Conservation (phyloP, 495 filamentous ascomycete species). For the Neurospora tetraspora region DNA sequence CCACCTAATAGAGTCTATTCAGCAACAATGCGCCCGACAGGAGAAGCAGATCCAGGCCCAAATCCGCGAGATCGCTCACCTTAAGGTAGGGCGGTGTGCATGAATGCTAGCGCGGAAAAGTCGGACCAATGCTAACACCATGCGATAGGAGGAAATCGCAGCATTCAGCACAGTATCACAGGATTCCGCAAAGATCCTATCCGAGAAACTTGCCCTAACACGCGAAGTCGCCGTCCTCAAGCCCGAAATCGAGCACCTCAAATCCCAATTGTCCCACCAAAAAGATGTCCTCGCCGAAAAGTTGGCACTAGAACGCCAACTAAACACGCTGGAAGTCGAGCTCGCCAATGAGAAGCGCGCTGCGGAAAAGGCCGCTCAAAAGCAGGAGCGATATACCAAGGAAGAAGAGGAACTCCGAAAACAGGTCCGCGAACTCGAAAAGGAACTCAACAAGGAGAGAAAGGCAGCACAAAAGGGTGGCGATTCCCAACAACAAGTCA, state of each 20-base stretch:
- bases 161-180: conserved; percentile 51
- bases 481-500: conserved; percentile 23
- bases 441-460: conserved; percentile 44
- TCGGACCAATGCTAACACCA: conserved; percentile 8
- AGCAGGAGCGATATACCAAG: conserved; percentile 31
- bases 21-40: conserved; percentile 44
- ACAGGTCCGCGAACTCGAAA: conserved; percentile 37
- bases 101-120: neutral
- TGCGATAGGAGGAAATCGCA: conserved; percentile 53
- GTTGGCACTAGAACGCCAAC: conserved; percentile 59
- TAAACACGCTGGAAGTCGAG: conserved; percentile 66
- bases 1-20: conserved; percentile 44
- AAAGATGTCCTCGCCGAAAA: conserved; percentile 64
- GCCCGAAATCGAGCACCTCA: conserved; percentile 69
- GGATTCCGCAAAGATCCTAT: conserved; percentile 58
- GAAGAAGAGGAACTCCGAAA: conserved; percentile 37
- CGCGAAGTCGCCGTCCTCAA: conserved; percentile 61
- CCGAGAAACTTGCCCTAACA: conserved; percentile 65
- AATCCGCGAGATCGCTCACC: conserved; percentile 50
- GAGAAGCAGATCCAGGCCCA: conserved; percentile 48
- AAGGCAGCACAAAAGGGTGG: conserved; percentile 20
- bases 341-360: conserved; percentile 68
- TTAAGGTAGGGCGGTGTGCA: conserved; percentile 46
- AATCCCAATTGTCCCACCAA: conserved; percentile 54
- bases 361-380: conserved; percentile 48